Percentiles rank a stretch among this genome's conserved stretches.
Conservation (phyloP, 2,329 filamentous ascomycete genomes). For the Aspergillus brasiliensis region DNA sequence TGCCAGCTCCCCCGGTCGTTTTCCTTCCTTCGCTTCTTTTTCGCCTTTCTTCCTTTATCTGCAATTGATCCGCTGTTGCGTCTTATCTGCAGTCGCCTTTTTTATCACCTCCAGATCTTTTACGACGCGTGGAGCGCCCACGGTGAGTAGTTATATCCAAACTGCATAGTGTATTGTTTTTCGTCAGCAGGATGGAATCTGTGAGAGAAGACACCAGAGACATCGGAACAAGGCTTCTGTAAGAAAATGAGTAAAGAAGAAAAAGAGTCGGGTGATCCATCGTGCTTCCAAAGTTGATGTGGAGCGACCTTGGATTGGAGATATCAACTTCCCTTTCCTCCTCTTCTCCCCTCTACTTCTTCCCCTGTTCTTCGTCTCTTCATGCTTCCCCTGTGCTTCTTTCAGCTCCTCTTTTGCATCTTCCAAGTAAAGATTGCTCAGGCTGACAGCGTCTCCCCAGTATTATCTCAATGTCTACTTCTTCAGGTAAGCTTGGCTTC, state of each 20-base stretch:
- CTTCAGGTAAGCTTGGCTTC: conserved; percentile 5
- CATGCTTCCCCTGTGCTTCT: background rate
- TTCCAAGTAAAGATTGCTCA: background rate
- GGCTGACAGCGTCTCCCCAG: background rate
- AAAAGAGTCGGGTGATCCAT: conserved; percentile 11
- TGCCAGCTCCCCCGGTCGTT: background rate
- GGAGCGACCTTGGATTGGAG: conserved; percentile 7
- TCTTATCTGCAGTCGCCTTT: background rate
- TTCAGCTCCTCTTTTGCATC: background rate
- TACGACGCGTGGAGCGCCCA: background rate
- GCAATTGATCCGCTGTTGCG: background rate
- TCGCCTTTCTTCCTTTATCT: background rate
- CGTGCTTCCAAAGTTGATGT: conserved; percentile 16
- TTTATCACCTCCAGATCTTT: background rate
- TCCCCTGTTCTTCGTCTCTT: background rate
- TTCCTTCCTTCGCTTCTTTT: background rate
- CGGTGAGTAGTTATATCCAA: background rate
- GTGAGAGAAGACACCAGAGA: background rate
- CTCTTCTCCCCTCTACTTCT: background rate
- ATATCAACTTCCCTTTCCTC: conserved; percentile 8
- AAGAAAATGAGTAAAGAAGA: background rate
- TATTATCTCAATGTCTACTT: background rate
- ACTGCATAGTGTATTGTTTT: background rate
- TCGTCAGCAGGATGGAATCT: background rate
- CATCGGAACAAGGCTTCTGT: background rate